These are phyloP conservation scores for Zygoascus hellenicus DNA, from an alignment of 1,139 yeast genomes.

Conservation along the genomic window DNA sequence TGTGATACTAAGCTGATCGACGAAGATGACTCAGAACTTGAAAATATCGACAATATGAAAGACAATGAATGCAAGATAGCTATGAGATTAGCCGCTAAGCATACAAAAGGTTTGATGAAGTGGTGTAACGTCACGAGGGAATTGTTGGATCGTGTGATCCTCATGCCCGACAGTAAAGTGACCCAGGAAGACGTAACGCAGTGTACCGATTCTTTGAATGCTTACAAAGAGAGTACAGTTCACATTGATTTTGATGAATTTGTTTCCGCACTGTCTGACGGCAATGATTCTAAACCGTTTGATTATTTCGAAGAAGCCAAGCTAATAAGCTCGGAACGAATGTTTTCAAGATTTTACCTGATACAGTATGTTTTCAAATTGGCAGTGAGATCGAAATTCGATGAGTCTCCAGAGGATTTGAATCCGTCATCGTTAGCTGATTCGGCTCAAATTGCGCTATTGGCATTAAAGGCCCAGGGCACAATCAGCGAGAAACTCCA, in stretches of 20 bases:
- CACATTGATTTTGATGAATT: neutral
- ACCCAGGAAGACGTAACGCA: constrained; percentile 2
- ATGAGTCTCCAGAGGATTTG: neutral
- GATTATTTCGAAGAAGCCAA: neutral
- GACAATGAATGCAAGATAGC: constrained; percentile 9
- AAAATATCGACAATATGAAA: neutral
- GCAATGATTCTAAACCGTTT: neutral
- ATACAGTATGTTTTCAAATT: neutral
- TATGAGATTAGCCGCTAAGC: constrained; percentile 9
- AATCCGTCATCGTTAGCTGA: neutral
- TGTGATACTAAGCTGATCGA: constrained; percentile 18
- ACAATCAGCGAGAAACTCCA: neutral
- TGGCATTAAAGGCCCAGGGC: neutral
- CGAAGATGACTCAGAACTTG: neutral
- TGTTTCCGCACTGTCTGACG: neutral
- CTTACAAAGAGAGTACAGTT: neutral
- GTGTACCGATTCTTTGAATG: neutral
- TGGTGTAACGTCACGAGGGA: constrained; percentile 15
- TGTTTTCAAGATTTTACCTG: neutral
- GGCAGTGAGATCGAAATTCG: neutral
- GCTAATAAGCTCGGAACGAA: neutral
- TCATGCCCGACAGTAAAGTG: constrained; percentile 11
- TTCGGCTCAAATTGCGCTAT: neutral
- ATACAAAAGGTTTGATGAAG: constrained; percentile 10
- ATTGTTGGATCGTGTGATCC: constrained; percentile 15